phyloP scores from a whole-genome alignment of 1,139 yeast genomes.

The Pichia kudriavzevii region DNA sequence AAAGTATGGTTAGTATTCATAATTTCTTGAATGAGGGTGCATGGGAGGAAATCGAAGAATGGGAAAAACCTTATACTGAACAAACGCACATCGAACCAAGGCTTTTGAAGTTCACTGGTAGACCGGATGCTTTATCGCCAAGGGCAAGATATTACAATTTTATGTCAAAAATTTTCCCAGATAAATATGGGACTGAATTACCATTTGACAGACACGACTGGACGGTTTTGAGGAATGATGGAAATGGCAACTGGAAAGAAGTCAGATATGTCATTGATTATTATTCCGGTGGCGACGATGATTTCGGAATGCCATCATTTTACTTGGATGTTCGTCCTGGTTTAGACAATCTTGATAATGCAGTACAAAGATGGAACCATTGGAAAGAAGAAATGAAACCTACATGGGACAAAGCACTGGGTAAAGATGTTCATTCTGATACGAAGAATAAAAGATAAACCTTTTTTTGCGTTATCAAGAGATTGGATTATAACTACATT shows the following conservation, averaged over 20 bases:
- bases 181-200: slow-evolving; percentile 62
- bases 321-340: slow-evolving; percentile 95
- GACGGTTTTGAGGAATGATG: slow-evolving; percentile 72
- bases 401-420: slow-evolving; percentile 30
- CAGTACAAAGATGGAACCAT: slow-evolving; percentile 46
- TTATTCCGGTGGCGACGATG: slow-evolving; percentile 85
- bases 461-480: not conserved
- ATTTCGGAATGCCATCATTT: slow-evolving; percentile 84
- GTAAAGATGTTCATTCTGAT: slow-evolving; percentile 13
- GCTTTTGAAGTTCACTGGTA: slow-evolving; percentile 79
- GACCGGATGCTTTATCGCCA: slow-evolving; percentile 86
- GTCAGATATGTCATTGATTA: slow-evolving; percentile 93
- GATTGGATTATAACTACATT: not conserved
- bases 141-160: slow-evolving; percentile 66
- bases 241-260: slow-evolving; percentile 42
- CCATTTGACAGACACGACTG: slow-evolving; percentile 99
- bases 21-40: slow-evolving; percentile 96
- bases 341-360: slow-evolving; percentile 58
- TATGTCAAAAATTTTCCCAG: slow-evolving; percentile 67
- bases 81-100: slow-evolving; percentile 59
- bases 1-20: slow-evolving; percentile 94
- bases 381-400: slow-evolving; percentile 27
- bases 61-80: slow-evolving; percentile 66
- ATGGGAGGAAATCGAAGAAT: slow-evolving; percentile 86
- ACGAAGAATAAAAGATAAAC: slow-evolving; percentile 2